A percentile compares a stretch with the other conserved stretches of the same genome.
These are phyloP conservation scores for Massarina eburnea DNA, from an alignment of 2,329 filamentous ascomycete species.

Conservation along the genomic window DNA sequence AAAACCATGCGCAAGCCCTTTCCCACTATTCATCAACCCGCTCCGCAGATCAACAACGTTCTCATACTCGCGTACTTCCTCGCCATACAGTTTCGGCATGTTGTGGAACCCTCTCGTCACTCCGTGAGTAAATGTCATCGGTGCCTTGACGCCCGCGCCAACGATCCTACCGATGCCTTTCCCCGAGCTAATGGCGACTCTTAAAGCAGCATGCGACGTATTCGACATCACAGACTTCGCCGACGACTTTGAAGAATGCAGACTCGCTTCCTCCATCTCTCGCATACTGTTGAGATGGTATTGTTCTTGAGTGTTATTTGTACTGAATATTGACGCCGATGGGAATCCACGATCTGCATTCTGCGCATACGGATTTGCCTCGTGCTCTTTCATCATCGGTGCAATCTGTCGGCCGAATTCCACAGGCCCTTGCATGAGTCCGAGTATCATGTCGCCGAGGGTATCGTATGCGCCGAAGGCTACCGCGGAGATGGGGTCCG, in stretches of 20 bases:
- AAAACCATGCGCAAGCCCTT: constrained; percentile 73
- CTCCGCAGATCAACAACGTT: constrained; percentile 74
- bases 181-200: constrained; percentile 64
- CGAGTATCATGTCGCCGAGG: constrained; percentile 21
- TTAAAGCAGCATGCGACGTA: constrained; percentile 27
- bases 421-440: constrained; percentile 24
- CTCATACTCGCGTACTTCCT: constrained; percentile 71
- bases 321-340: background rate
- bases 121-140: constrained; percentile 78
- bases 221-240: constrained; percentile 1
- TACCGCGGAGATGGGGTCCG: constrained; percentile 23
- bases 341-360: background rate
- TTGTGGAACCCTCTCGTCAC: constrained; percentile 85
- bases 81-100: constrained; percentile 78
- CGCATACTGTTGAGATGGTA: background rate
- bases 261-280: background rate
- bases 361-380: background rate
- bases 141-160: constrained; percentile 69
- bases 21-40: constrained; percentile 73
- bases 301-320: background rate
- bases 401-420: constrained; percentile 19
- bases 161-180: constrained; percentile 70
- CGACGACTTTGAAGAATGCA: background rate
- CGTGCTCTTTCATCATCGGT: constrained; percentile 8
- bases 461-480: constrained; percentile 25